Evolutionary conservation across 2,329 filamentous ascomycete genomes (phyloP).

Genomic region (Paraphoma chrysanthemicola): DNA sequence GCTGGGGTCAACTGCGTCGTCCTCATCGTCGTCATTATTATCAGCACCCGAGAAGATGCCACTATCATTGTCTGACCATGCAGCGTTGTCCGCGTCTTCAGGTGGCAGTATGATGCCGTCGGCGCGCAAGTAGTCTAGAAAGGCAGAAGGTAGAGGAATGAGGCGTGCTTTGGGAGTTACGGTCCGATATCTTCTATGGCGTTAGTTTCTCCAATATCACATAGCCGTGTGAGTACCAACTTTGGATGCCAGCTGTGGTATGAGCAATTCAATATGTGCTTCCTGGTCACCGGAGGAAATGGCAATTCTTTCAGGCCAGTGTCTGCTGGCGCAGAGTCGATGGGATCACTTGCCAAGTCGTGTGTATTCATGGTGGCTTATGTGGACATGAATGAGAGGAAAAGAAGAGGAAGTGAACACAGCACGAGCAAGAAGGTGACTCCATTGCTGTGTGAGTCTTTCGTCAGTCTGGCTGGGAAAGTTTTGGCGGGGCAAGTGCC

Average conservation of each 20-base stretch:
- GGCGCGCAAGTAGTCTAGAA: constrained; percentile 85
- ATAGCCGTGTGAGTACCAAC: constrained; percentile 47
- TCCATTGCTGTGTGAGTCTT: constrained; percentile 37
- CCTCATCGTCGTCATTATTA: constrained; percentile 58
- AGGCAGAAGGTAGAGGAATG: constrained; percentile 75
- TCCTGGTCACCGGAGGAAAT: constrained; percentile 83
- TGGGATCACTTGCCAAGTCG: not conserved
- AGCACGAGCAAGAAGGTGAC: constrained; percentile 9
- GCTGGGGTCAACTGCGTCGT: constrained; percentile 67
- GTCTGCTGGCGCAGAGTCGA: constrained; percentile 8
- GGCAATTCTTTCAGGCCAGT: constrained; percentile 55
- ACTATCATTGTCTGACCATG: constrained; percentile 59
- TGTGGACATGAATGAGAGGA: not conserved
- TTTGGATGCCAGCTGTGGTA: constrained; percentile 90
- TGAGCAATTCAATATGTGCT: constrained; percentile 92
- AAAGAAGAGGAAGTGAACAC: not conserved
- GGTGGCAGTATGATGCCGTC: constrained; percentile 91
- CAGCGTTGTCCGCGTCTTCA: constrained; percentile 60
- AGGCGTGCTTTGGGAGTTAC: constrained; percentile 86
- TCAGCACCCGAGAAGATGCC: constrained; percentile 58
- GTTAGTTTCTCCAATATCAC: constrained; percentile 6
- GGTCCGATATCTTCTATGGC: constrained; percentile 68
- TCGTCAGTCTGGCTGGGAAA: constrained; percentile 20
- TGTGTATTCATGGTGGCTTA: constrained; percentile 30
- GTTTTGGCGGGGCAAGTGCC: constrained; percentile 36